Conservation (phyloP, 305 asterid species). For the Fraxinus nigra region DNA sequence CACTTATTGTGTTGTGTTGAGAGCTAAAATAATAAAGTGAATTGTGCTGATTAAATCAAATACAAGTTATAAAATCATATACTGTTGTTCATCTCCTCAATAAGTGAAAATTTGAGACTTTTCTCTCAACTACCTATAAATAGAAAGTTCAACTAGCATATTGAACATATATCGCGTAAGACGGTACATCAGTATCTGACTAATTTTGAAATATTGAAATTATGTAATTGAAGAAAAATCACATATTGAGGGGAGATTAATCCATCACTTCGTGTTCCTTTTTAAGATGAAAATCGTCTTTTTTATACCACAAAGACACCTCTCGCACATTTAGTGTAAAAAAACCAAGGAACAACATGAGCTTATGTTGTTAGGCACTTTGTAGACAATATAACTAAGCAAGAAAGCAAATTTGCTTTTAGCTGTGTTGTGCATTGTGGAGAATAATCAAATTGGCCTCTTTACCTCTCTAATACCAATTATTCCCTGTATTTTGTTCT, state of each 20-base stretch:
- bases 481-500: constrained; percentile 10
- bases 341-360: no score
- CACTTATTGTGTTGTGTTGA: background rate
- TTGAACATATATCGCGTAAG: background rate
- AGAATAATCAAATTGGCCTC: background rate
- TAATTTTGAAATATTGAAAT: background rate
- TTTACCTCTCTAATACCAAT: background rate
- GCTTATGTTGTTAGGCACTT: background rate
- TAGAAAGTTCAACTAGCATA: background rate
- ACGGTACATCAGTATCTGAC: background rate
- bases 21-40: background rate
- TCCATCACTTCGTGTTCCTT: background rate
- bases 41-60: background rate
- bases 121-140: background rate
- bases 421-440: background rate
- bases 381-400: background rate
- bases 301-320: background rate
- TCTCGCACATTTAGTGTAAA: background rate
- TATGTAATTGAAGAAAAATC: background rate
- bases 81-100: background rate
- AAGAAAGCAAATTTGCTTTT: background rate
- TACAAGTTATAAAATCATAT: background rate
- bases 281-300: background rate
- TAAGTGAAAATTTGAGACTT: background rate
- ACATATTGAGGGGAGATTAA: background rate